Percentiles rank a stretch among this genome's conserved stretches.
phyloP scores from a whole-genome alignment of 768 basidiomycete species.

The Asterophora lycoperdoides region DNA sequence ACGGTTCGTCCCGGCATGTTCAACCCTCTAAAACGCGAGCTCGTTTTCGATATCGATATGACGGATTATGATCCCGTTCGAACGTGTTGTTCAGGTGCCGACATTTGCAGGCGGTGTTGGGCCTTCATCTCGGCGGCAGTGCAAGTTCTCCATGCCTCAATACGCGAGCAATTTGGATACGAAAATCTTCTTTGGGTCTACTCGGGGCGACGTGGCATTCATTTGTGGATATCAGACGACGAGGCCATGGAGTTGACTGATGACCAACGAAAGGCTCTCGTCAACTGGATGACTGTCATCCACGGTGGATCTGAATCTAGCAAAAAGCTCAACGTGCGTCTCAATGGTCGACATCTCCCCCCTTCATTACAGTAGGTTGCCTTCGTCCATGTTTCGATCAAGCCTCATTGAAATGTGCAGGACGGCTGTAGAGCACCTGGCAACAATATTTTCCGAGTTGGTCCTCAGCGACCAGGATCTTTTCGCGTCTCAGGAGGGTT shows the following conservation, averaged over 20 bases:
- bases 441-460: conserved; percentile 54
- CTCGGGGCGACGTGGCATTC: conserved; percentile 96
- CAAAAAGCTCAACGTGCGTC: conserved; percentile 77
- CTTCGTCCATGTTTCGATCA: not conserved
- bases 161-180: conserved; percentile 91
- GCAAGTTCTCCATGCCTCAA: conserved; percentile 70
- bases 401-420: conserved; percentile 23
- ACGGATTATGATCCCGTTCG: conserved; percentile 96
- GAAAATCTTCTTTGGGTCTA: conserved; percentile 94
- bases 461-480: conserved; percentile 83
- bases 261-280: conserved; percentile 81
- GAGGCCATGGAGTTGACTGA: conserved; percentile 89
- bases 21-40: conserved; percentile 76
- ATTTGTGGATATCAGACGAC: conserved; percentile 93
- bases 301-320: conserved; percentile 75
- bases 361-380: conserved; percentile 65
- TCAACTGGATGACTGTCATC: conserved; percentile 83
- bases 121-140: conserved; percentile 91
- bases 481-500: conserved; percentile 67
- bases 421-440: conserved; percentile 46
- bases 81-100: conserved; percentile 89
- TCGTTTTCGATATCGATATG: conserved; percentile 99
- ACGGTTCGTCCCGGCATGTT: conserved; percentile 66
- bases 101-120: conserved; percentile 94
- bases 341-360: conserved; percentile 47